Base-by-base conservation (phyloP, 129 eudicot genomes). In the Tagetes erecta region DNA sequence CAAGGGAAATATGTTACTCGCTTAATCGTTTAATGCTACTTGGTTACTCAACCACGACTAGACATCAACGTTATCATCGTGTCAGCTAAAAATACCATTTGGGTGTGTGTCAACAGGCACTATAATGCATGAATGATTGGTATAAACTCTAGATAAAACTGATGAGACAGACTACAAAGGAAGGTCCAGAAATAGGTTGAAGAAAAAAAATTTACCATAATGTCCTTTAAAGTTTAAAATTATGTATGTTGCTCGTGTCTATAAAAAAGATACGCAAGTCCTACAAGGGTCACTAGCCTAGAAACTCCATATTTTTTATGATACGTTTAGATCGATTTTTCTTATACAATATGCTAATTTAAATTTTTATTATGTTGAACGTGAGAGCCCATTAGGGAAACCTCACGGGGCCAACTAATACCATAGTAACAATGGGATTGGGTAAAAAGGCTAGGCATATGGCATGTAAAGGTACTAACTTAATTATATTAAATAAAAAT, bases 71-170 rank as follows among this genome's bases (percentile, higher is more conserved):
- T 58, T n/a, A 55, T 20, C 4, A 9, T 53, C 41, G 34, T 33
- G 40, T 59, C 14, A 6, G 34, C 11, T 66, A 42, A 44, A 55
- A 67, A 8, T 79, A 71, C 44, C 84, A 74, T 70, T 78, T 39
- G 34, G 51, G 69, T 52, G 73, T 67, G 55, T 75, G 70, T 69
- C 4, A 38, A 47, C 73, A 73, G 35, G 76, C 77, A 46, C 31
- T 42, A 65, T 57, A 63, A 62, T 52, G 71, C 62, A 64, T 41
- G 57, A 41, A 81, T 67, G 82, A 85, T 78, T 75, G 68, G 46
- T 68, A 50, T 51, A 46, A 70, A 42, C 66, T 72, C 76, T 69
- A 78, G 64, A 56, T 69, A 75, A 62, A 85, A 40, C 63, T 35
- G 77, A 71, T 71, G 67, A 68, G 71, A 62, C 60, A 53, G 35